Base-by-base conservation (phyloP, 441 rosid species). In the Aquilaria agallochum region DNA sequence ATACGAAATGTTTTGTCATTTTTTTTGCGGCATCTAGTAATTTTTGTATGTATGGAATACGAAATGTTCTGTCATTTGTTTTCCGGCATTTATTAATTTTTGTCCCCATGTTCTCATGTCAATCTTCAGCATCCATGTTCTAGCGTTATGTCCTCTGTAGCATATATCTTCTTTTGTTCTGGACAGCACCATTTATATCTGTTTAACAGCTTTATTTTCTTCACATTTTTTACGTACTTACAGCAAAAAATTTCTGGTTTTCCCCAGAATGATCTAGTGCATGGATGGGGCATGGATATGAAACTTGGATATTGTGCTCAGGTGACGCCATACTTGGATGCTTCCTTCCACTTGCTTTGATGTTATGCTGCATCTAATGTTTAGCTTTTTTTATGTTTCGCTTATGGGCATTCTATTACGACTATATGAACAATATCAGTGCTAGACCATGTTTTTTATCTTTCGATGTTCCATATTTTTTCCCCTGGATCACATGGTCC, bases 221-320 rank as follows among this genome's bases (percentile, higher is more conserved):
- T 32, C 15, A 12, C 3, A 11, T 42, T 57, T 50, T 36, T 31
- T 15, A 13, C 49, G 12, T 55, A 53, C 32, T 58, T 47, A 53
- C 36, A 15, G 13, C 36, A 12, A 9, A n/a, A 44, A n/a, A 44
- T 31, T 51, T 13, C 50, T 60, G 20, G 20, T 20, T 57, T 70
- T 32, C 14, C 60, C 15, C 79, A 95, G 97, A 95, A 88, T 66
- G 99, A 95, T 77, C 83, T 95, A 59, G 89, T 89, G 53, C 96
- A 92, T 55, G 99, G 96, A 73, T 95, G 99, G 99, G 98, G 98
- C 71, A 62, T 95, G 86, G 99, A 95, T 74, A 86, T 92, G 79
- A 88, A 95, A 74, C 97, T 95, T 30, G 98, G 99, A 42, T 89
- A 95, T 66, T 95, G 98, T 65, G 96, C 96, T 5, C 98, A 86